Evolutionary conservation across 768 basidiomycete genomes (phyloP), one percentile per base, ranked within the genome.

Genomic region (Leccinellum rugosiceps): DNA sequence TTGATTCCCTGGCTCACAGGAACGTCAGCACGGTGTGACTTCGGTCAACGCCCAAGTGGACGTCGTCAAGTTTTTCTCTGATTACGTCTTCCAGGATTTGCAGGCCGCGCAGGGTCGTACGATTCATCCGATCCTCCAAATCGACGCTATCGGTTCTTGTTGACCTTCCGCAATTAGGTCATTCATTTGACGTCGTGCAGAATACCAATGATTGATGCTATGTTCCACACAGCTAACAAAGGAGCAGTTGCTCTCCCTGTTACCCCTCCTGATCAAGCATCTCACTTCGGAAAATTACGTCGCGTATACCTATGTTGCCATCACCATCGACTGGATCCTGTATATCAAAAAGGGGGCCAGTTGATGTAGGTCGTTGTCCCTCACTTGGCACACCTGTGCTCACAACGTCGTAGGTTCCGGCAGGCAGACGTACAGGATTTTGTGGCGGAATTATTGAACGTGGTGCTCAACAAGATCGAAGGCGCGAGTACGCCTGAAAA

Each of bases 121-220:
- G 17, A 88, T 90, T 1, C 89, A 97, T 66, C 90, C 94, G 2
- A 92, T 98, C 64, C 78, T 99, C 38, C 92, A 95, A 68, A 94
- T 96, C 26, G 94, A 98, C 71, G 94, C 95, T 6, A 98, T 98
- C 88, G 93, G 48, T 98, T 93, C 78, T 73, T 98, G 51, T 80
- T 92, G 67, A 96, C 93, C 1, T 98, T 99, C 83, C 80, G 96
- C n/a, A 92, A 94, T 67, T 94, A 97, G 77, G 94, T 92, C 54
- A 49, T 77, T 65, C 48, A 11, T 45, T 63, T 10, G 7, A 6
- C 38, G 1, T 31, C 4, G 14, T 14, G 34, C 28, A 4, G 23
- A 26, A 1, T 28, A 14, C n/a, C 49, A 15, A 43, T 49, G 14
- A 35, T 11, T 28, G 5, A 28, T 6, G 26, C 56, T n/a, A 17